Evolutionary conservation across 1,284 basidiomycete genomes (phyloP), one percentile per base, ranked within the genome.

Genomic region (Coniferiporia weirii): DNA sequence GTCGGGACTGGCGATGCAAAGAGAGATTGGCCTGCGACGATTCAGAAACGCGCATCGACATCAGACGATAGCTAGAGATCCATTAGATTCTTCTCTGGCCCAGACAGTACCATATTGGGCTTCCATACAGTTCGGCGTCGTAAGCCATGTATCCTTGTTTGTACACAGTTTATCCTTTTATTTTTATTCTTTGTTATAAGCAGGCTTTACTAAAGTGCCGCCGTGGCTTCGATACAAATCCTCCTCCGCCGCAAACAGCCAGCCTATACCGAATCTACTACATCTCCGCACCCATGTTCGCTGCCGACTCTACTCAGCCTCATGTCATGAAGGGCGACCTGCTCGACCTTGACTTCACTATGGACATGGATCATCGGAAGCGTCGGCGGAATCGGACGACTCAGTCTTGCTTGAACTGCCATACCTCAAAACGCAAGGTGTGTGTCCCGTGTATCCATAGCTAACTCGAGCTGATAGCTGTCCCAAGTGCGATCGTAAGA

Each of bases 391-490:
- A 95, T 75, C 80, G 93, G 68, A 93, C 91, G 44, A 94, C 92
- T 6, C 87, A 93, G 75, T 84, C 82, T 20, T 95, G 92, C 70
- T 79, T 95, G 59, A 93, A 94, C 67, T 95, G 92, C 73, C 93
- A 95, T 72, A 93, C 91, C 52, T 93, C 93, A 58, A 95, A 95
- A 75, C 79, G 92, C 68, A 95, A 93, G 80, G 91, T 92, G 63
- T 62, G 79, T 70, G 10, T 52, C 32, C 48, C 15, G 20, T 17
- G n/a, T 52, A 54, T 4, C 34, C 61, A n/a, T 59, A 57, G 53
- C 4, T 8, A 17, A 15, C 36, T 9, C n/a, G 19, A 12, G 32
- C 36, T 50, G 7, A 48, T 27, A 19, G 43, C 52, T 45, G n/a
- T 35, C 17, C n/a, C 17, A 63, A 74, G 70, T 76, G 75, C 56